Conservation (phyloP, 2,329 filamentous ascomycete species). For the Orbilia quercus region DNA sequence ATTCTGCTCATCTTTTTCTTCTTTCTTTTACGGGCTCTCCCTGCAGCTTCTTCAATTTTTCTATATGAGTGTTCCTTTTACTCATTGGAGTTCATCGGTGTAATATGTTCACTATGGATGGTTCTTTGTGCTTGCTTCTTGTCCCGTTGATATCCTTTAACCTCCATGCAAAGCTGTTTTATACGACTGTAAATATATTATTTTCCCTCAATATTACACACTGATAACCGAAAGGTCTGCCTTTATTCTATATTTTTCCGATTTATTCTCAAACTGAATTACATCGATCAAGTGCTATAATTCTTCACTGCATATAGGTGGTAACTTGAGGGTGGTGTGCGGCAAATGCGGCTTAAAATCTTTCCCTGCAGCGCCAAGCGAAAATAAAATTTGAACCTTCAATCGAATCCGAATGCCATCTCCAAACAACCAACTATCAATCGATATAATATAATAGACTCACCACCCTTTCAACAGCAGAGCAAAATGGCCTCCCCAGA, state of each 20-base stretch:
- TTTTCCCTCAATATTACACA: not conserved
- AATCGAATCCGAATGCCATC: slow-evolving; percentile 9
- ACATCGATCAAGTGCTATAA: no score
- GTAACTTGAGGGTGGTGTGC: not conserved
- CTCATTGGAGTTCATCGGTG: slow-evolving; percentile 56
- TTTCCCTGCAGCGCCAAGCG: slow-evolving; percentile 13
- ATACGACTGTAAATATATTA: slow-evolving; percentile 35
- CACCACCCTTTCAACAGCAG: not conserved
- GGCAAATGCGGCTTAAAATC: slow-evolving; percentile 19
- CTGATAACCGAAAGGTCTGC: not conserved
- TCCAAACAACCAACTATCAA: not conserved
- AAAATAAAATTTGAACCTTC: slow-evolving; percentile 28
- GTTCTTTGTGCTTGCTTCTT: slow-evolving; percentile 18
- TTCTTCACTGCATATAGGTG: no score
- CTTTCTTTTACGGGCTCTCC: not conserved
- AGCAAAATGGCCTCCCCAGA: slow-evolving; percentile 41
- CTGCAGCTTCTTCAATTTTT: slow-evolving; percentile 24
- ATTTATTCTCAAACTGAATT: no score
- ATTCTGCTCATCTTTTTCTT: not conserved
- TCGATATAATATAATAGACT: not conserved
- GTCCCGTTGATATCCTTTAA: slow-evolving; percentile 39
- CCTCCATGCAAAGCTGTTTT: slow-evolving; percentile 6
- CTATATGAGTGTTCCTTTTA: slow-evolving; percentile 44
- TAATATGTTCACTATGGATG: slow-evolving; percentile 44
- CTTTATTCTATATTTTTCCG: not conserved